Base-by-base conservation (phyloP, 208 protist species). In the Trypanosoma boissoni region DNA sequence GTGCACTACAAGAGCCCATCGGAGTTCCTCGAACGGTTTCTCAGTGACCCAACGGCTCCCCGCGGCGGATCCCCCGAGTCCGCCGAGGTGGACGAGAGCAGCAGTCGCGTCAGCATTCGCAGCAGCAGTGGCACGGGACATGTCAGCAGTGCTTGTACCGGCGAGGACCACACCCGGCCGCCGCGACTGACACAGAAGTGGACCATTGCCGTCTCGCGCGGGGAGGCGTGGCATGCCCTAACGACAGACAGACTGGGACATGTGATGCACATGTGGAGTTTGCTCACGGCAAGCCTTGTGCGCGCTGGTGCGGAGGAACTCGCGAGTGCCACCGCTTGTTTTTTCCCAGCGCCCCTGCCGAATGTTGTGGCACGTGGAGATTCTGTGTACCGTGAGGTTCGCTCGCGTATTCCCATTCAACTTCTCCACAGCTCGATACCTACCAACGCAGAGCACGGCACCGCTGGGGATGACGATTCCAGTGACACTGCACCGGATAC, bases 221-320 rank as follows among this genome's bases (percentile, higher is more conserved):
- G n/a, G 28, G 7, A 7, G 29, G 27, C 12, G 29, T 71, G 37
- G 42, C 23, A 26, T 44, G 50, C 42, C 10, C 31, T 71, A 29
- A 59, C 8, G 26, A 58, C 56, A 1, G 57, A 64, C 18, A 45
- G 56, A 16, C 20, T 71, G 28, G 64, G 58, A 28, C 42, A 50
- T 37, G 23, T 71, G 28, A 5, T 71, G 31, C 57, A 64, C 2
- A 64, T 28, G 9, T 71, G 55, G 57, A 71, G 64, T 36, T 10
- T 21, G 16, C 1, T 64, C 5, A 71, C 56, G 6, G 8, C n/a
- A n/a, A n/a, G n/a, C n/a, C n/a, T n/a, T n/a, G n/a, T n/a, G n/a
- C n/a, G n/a, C n/a, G n/a, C n/a, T n/a, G n/a, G n/a, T n/a, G n/a
- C 31, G n/a, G 10, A 46, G 23, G 24, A 64, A 23, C 10, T 54